These are phyloP conservation scores for Prototheca wickerhamii DNA, from an alignment of 163 green algal species.

Conservation along the genomic window DNA sequence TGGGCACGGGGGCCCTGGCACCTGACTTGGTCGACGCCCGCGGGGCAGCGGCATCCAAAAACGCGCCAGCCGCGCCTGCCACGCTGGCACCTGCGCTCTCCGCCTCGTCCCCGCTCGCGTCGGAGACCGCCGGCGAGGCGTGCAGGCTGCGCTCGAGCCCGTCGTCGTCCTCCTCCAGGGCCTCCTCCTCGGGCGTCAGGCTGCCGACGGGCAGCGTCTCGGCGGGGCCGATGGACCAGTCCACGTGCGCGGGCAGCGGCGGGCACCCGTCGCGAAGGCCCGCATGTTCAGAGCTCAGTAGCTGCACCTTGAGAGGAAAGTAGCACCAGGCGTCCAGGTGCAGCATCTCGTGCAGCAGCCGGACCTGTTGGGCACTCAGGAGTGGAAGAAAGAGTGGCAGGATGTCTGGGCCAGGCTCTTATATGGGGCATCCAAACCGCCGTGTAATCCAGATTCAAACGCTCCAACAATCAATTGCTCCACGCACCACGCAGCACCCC, in stretches of 20 bases:
- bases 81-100: background rate
- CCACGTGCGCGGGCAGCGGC: constrained; percentile 36
- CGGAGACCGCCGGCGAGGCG: too few species aligned
- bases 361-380: constrained; percentile 36
- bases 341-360: constrained; percentile 71
- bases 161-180: too few species aligned
- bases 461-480: background rate
- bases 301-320: constrained; percentile 68
- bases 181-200: background rate
- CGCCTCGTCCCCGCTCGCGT: background rate
- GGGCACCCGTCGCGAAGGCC: constrained; percentile 12
- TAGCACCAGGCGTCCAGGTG: constrained; percentile 54
- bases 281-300: constrained; percentile 38
- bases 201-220: constrained; percentile 16
- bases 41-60: background rate
- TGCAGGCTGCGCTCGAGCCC: too few species aligned
- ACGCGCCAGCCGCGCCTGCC: background rate
- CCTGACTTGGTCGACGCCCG: background rate
- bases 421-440: background rate
- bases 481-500: background rate
- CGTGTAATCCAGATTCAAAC: background rate
- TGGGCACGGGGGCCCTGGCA: background rate
- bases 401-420: background rate
- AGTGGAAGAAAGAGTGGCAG: background rate
- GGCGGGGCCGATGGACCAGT: constrained; percentile 37